Evolutionary conservation across 2,329 filamentous ascomycete genomes (phyloP).

Genomic region (Kalmusia sp.): DNA sequence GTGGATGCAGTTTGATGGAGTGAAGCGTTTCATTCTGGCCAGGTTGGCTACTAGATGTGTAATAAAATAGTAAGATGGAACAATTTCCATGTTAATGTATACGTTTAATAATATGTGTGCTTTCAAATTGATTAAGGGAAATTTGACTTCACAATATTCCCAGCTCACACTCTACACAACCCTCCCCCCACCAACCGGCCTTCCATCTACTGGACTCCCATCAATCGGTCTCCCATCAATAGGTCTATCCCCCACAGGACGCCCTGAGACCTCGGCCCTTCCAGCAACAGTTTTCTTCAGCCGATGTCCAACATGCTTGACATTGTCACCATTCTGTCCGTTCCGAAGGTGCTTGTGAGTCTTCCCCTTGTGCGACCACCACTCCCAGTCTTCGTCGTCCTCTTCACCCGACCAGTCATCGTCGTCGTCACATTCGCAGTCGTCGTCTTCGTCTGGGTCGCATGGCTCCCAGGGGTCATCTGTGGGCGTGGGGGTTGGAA

Average conservation of each 20-base stretch:
- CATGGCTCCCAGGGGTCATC: slow-evolving; percentile 5
- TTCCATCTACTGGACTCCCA: not conserved
- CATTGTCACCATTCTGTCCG: not conserved
- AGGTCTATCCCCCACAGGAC: not conserved
- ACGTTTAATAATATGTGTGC: no score
- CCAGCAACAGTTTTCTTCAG: not conserved
- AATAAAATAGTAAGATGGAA: no score
- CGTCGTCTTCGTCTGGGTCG: slow-evolving; percentile 7
- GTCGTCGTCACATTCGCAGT: slow-evolving; percentile 7
- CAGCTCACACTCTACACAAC: slow-evolving; percentile 9
- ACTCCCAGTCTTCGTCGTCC: slow-evolving; percentile 5
- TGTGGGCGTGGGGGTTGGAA: not conserved
- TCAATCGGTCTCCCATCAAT: not conserved
- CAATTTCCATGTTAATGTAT: no score
- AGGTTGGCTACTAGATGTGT: no score
- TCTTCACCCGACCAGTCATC: slow-evolving; percentile 3
- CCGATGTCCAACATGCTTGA: not conserved
- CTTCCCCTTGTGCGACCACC: slow-evolving; percentile 2
- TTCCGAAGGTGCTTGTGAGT: not conserved
- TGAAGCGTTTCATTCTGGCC: no score
- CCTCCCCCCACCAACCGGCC: not conserved
- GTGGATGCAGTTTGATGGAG: no score
- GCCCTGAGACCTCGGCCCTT: not conserved
- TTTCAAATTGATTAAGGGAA: no score
- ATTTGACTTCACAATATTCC: no score